phyloP scores from a whole-genome alignment of 2,329 filamentous ascomycete species.

The Aureobasidium sp. region DNA sequence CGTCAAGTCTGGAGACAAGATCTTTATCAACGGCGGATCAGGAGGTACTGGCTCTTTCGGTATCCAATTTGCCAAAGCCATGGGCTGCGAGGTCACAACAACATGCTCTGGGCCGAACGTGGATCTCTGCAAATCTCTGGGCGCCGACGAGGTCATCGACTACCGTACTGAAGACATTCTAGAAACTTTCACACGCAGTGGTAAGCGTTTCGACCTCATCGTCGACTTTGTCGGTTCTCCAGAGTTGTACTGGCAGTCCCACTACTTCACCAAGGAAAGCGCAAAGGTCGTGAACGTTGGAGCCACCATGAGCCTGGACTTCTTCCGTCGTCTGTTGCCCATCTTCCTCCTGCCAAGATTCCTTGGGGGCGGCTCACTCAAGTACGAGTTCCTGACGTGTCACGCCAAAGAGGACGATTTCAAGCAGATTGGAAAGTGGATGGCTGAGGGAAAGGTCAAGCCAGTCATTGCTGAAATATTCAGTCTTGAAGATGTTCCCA shows the following conservation, averaged over 20 bases:
- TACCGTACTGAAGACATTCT: constrained; percentile 48
- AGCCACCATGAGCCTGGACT: constrained; percentile 28
- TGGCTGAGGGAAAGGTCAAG: constrained; percentile 53
- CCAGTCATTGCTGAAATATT: constrained; percentile 50
- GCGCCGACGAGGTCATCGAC: constrained; percentile 58
- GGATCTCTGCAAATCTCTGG: constrained; percentile 50
- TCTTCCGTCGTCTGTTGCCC: constrained; percentile 27
- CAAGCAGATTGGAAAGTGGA: constrained; percentile 46
- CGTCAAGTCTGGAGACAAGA: constrained; percentile 39
- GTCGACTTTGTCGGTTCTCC: constrained; percentile 54
- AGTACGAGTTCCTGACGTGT: constrained; percentile 34
- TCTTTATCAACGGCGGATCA: constrained; percentile 60
- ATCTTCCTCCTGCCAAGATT: constrained; percentile 40
- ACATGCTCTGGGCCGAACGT: constrained; percentile 54
- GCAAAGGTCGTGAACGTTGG: constrained; percentile 51
- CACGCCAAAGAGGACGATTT: constrained; percentile 40
- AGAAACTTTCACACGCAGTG: constrained; percentile 40
- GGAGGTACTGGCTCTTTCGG: constrained; percentile 55
- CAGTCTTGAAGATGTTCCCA: constrained; percentile 49
- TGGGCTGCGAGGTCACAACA: constrained; percentile 53
- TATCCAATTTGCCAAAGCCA: constrained; percentile 57
- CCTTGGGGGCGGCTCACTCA: constrained; percentile 46
- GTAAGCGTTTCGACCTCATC: constrained; percentile 43
- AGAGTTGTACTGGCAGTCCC: constrained; percentile 47
- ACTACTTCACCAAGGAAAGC: constrained; percentile 43